Evolutionary conservation across 257 asterid genomes (phyloP).

Genomic region (Nicotiana attenuata): DNA sequence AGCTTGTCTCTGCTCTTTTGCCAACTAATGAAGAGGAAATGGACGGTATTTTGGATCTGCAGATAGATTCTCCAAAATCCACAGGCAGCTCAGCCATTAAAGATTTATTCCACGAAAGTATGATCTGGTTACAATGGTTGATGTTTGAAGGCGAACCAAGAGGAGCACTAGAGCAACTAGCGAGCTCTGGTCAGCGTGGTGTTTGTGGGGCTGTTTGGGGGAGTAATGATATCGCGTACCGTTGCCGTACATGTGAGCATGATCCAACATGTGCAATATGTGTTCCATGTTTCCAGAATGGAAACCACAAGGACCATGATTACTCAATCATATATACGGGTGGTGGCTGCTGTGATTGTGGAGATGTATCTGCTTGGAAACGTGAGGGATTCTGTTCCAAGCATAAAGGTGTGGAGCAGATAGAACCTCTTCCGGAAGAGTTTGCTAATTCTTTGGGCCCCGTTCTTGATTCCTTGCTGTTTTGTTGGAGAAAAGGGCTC

Average conservation of each 20-base stretch:
- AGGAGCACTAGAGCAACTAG: slow-evolving; percentile 50
- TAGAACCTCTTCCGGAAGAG: slow-evolving; percentile 71
- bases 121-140: slow-evolving; percentile 87
- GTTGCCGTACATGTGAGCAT: slow-evolving; percentile 91
- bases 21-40: slow-evolving; percentile 56
- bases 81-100: slow-evolving; percentile 25
- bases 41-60: slow-evolving; percentile 24
- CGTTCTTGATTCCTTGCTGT: slow-evolving; percentile 60
- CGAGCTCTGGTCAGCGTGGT: slow-evolving; percentile 61
- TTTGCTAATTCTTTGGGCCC: slow-evolving; percentile 68
- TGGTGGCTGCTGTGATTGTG: slow-evolving; percentile 99
- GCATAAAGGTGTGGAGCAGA: slow-evolving; percentile 88
- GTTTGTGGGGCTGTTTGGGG: slow-evolving; percentile 99
- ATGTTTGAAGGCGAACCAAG: slow-evolving; percentile 85
- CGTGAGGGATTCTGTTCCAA: slow-evolving; percentile 91
- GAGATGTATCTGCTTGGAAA: slow-evolving; percentile 97
- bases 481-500: slow-evolving; percentile 64
- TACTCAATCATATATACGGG: slow-evolving; percentile 82
- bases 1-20: slow-evolving; percentile 58
- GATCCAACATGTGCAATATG: slow-evolving; percentile 98
- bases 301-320: slow-evolving; percentile 90
- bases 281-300: slow-evolving; percentile 90
- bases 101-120: slow-evolving; percentile 48
- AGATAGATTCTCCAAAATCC: slow-evolving; percentile 18
- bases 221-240: slow-evolving; percentile 74